phyloP scores from a whole-genome alignment of 345 rosid genomes.

The Microcos paniculata region DNA sequence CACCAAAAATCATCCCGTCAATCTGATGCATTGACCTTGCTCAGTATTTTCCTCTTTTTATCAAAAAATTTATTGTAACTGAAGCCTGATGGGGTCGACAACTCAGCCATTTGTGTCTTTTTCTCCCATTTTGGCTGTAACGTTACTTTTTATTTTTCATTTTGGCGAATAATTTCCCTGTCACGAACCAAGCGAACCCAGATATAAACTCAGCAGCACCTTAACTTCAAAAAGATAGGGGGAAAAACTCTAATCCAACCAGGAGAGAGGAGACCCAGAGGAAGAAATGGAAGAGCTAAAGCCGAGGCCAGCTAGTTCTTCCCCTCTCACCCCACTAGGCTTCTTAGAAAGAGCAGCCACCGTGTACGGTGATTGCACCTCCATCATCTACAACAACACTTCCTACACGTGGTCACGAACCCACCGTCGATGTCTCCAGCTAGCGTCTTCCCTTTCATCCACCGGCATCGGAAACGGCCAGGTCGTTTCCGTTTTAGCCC shows the following conservation, averaged over 20 bases:
- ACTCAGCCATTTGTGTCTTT: not conserved
- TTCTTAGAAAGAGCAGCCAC: slow-evolving; percentile 65
- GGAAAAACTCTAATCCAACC: not conserved
- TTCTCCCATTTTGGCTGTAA: too few species aligned
- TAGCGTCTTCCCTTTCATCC: slow-evolving; percentile 71
- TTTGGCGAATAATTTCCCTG: not conserved
- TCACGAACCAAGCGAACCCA: not conserved
- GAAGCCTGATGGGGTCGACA: too few species aligned
- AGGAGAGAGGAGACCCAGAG: too few species aligned
- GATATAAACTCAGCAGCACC: not conserved
- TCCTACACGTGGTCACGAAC: slow-evolving; percentile 75
- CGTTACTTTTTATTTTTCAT: not conserved
- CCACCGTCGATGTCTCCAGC: slow-evolving; percentile 62
- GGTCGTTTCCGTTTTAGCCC: slow-evolving; percentile 72
- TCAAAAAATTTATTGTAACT: too few species aligned
- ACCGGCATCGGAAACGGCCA: slow-evolving; percentile 45
- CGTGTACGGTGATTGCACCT: slow-evolving; percentile 72
- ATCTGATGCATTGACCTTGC: not conserved
- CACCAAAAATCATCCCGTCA: not conserved
- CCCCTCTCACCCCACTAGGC: slow-evolving; percentile 41
- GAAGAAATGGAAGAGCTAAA: slow-evolving; percentile 35
- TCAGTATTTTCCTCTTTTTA: not conserved
- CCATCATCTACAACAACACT: slow-evolving; percentile 52
- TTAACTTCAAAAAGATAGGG: not conserved
- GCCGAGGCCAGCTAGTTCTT: slow-evolving; percentile 32